Evolutionary conservation across 2,329 filamentous ascomycete genomes (phyloP), one percentile per base, ranked within the genome.

Genomic region (Aciculosporium take): DNA sequence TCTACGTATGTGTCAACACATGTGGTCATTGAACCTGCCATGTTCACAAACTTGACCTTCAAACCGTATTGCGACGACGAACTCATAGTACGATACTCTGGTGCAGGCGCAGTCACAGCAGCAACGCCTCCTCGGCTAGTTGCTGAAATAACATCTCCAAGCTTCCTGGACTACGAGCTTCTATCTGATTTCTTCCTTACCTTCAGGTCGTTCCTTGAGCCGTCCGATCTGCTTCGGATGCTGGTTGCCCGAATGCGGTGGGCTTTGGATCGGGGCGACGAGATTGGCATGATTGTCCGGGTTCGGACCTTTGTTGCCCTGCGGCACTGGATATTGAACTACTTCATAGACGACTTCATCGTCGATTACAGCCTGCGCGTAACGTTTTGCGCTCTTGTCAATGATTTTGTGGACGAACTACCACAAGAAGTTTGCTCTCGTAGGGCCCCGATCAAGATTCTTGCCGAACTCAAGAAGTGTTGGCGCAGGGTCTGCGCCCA

Each of bases 181-280:
- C 76, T 98, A 4, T 96, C 91, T 1, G 91, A 98, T 59, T 98
- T 98, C 62, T 98, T 98, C 55, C 74, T 98, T 18, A 96, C 91
- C 0, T 98, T 86, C 55, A 84, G 91, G 37, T 75, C 83, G 3
- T 98, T 95, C 55, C 68, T 98, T 45, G 79, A 84, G 10, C 70
- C 83, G 0, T 68, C 71, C 17, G 81, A 89, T 51, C 69, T 98
- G 3, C 71, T 94, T 18, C 77, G 79, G 36, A 86, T 94, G 69
- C 70, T 98, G 13, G 72, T 96, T 47, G 81, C 88, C 2, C 77
- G 91, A 15, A 64, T 98, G 40, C 72, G 79, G 49, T 98, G 91
- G 91, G 87, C 91, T 0, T 70, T 95, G 37, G 75, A 74, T 37
- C 75, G 84, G 42, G 67, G 74, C 36, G 85, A 94, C 55, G 86